These are phyloP conservation scores for Pestalotiopsis sp. DNA, from an alignment of 2,329 filamentous ascomycete genomes.

Conservation along the genomic window DNA sequence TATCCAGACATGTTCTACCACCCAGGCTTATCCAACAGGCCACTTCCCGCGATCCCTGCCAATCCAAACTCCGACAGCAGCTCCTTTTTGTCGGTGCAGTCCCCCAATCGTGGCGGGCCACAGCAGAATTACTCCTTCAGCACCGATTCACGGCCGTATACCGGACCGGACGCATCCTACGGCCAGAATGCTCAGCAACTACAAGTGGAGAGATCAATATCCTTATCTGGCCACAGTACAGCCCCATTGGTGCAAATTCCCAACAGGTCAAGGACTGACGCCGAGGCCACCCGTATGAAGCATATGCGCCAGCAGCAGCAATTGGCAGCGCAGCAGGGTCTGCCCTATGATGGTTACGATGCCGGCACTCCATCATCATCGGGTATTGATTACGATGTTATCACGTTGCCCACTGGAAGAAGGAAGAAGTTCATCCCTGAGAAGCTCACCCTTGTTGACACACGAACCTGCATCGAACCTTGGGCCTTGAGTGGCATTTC, in stretches of 20 bases:
- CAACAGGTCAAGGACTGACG: constrained; percentile 93
- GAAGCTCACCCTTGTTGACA: constrained; percentile 80
- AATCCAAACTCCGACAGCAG: constrained; percentile 65
- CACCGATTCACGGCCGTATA: constrained; percentile 45
- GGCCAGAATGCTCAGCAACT: constrained; percentile 44
- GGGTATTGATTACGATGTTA: constrained; percentile 75
- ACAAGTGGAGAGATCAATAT: constrained; percentile 73
- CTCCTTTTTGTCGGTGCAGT: constrained; percentile 51
- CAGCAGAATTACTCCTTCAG: constrained; percentile 55
- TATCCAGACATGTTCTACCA: constrained; percentile 94
- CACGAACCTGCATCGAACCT: constrained; percentile 82
- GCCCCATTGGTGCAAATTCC: constrained; percentile 80
- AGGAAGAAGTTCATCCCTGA: constrained; percentile 84
- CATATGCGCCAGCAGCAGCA: constrained; percentile 59
- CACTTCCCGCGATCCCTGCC: constrained; percentile 63
- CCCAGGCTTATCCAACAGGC: constrained; percentile 72
- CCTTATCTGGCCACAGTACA: constrained; percentile 79
- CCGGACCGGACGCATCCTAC: constrained; percentile 55
- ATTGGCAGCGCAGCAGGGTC: constrained; percentile 52
- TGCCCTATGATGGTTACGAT: constrained; percentile 61
- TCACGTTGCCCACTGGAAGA: constrained; percentile 77
- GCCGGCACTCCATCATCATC: constrained; percentile 45
- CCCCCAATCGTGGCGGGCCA: constrained; percentile 47
- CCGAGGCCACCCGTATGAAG: constrained; percentile 58
- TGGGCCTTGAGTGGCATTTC: constrained; percentile 93